Base-by-base conservation (phyloP, 164 flowering plant genomes). In the Aristolochia fimbriata region DNA sequence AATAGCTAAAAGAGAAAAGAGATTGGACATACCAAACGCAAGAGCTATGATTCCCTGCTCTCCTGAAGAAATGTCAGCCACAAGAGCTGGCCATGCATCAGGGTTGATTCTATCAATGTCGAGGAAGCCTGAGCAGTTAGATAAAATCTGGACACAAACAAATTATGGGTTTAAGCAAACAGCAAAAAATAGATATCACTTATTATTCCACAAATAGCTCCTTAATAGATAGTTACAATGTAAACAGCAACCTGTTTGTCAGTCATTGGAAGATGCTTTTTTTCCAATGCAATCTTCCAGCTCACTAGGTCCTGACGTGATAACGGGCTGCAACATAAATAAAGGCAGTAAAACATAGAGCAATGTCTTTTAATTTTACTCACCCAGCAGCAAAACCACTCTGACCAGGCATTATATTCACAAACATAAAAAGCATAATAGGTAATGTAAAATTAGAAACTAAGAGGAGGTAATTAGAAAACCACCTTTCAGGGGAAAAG, bases 261-360 rank as follows among this genome's bases (percentile, higher is more conserved):
- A 62, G 83, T 91, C 64, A 78, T 84, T 50, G 97, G 99, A 25
- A 94, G 84, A 68, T 81, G 83, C 58, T 76, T 79, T 72, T 80
- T 88, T 61, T 88, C 95, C 14, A 86, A 68, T 59, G 96, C 92
- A 85, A 91, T 86, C 75, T 91, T 94, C 99, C 97, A 94, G 68
- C 93, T 83, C 37, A 94, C 85, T 74, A 94, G 97, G 80, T 91
- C 96, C 74, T 94, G 97, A 46, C 97, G 99, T 58, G 96, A 94
- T 51, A 94, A 70, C 50, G 89, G 83, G 71, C 99, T 93, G 88
- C 66, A 82, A 65, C 0, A 65, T 33, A 61, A 69, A 64, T 65
- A 9, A 52, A 52, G 56, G 56, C 56, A 52, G 30, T 21, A 56
- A 24, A 13, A 30, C 17, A 17, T 14, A 56, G n/a, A 15, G 21